Evolutionary conservation across 495 filamentous ascomycete species (phyloP).

Genomic region (Entonaema liquescens): DNA sequence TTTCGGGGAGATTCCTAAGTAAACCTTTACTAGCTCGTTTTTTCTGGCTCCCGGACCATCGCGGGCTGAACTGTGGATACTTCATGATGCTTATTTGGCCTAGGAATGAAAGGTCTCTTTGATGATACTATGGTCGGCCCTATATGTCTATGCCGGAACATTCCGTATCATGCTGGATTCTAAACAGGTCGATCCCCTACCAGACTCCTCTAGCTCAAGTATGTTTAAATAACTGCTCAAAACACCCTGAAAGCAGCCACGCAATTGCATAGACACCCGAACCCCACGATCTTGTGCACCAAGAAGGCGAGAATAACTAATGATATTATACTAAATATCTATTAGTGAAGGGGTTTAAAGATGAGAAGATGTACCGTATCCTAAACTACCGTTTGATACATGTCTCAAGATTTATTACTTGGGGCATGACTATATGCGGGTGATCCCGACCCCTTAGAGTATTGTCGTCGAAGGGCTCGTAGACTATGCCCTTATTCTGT

Average conservation of each 20-base stretch:
- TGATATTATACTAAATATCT: background rate
- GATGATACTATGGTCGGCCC: background rate
- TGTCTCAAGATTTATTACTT: conserved; percentile 32
- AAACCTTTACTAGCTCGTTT: background rate
- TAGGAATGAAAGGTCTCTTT: background rate
- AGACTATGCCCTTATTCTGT: background rate
- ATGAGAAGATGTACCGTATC: background rate
- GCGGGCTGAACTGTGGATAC: background rate
- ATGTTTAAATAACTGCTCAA: background rate
- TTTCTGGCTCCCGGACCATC: background rate
- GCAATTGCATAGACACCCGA: background rate
- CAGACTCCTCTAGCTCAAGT: background rate
- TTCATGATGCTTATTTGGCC: background rate
- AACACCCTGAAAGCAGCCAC: background rate
- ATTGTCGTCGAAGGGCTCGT: background rate
- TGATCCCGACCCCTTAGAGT: conserved; percentile 11
- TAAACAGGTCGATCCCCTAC: background rate
- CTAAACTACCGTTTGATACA: conserved; percentile 8
- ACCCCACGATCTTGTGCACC: conserved; percentile 2
- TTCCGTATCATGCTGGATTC: background rate
- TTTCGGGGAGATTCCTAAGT: background rate
- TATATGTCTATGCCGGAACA: background rate
- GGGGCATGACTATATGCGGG: conserved; percentile 14
- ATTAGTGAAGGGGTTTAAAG: background rate
- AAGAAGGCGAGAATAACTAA: background rate